Base-by-base conservation (phyloP, 2,329 filamentous ascomycete genomes). In the Metarhizium album region DNA sequence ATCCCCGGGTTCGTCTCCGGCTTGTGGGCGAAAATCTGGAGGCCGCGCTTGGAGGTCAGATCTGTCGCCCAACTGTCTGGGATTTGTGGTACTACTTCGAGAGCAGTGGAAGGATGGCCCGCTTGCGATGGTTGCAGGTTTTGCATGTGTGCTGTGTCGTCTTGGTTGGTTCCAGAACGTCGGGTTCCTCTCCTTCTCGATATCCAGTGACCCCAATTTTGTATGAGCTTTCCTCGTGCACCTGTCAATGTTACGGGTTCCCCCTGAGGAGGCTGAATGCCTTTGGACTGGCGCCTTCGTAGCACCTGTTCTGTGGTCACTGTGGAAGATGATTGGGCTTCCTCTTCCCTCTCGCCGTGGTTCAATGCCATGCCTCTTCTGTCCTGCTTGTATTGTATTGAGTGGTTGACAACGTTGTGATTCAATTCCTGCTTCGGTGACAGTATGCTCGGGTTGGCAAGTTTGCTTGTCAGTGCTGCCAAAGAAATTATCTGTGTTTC, bases 131-230 rank as follows among this genome's bases (percentile, higher is more conserved):
- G 38, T 3, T 22, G n/a, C 18, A 42, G 22, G 20, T 42, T 18
- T 42, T 22, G 38, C 38, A 3, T 20, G 38, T 20, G 38, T 16
- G 18, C 40, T 43, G 40, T 43, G 20, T 42, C 16, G 6, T 31
- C 31, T 27, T 27, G 38, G 50, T 6, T 35, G 11, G 46, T n/a
- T 31, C 23, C 42, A 24, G 9, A 27, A 16, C 16, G 38, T 18
- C 29, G 37, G 45, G 48, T 46, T 49, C 47, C 57, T 46, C 33
- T 57, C 55, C 49, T 49, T 47, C 50, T 57, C 54, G 27, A 54
- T 27, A 47, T 47, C 49, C 49, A 51, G 5, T 48, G 48, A 42
- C 52, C 42, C 52, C 45, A 51, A 18, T 43, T 40, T 22, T 40
- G 49, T 35, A 46, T 47, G 5, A 47, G 40, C 29, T 42, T 51